A percentile compares a stretch with the other conserved stretches of the same genome.
Evolutionary conservation across 2,329 filamentous ascomycete genomes (phyloP).

Genomic region (Canariomyces notabilis): DNA sequence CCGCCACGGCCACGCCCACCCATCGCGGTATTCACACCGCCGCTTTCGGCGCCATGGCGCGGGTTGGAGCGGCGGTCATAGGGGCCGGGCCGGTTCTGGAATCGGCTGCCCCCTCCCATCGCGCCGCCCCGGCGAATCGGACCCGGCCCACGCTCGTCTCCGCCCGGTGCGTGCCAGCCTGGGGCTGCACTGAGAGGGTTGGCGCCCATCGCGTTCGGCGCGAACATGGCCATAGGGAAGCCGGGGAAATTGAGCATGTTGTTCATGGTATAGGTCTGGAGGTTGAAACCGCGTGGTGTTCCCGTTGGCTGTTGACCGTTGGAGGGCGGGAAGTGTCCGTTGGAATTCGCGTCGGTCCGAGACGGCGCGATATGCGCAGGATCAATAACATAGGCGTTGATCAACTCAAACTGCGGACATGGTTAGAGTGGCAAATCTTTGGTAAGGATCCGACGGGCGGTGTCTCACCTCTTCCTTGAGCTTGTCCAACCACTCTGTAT

Average conservation of each 20-base stretch:
- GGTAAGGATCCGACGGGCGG: neutral
- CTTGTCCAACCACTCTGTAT: constrained; percentile 77
- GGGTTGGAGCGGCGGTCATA: constrained; percentile 65
- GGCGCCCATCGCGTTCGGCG: constrained; percentile 47
- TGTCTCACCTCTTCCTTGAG: constrained; percentile 73
- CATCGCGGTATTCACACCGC: constrained; percentile 37
- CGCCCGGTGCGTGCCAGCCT: constrained; percentile 48
- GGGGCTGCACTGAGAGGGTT: constrained; percentile 39
- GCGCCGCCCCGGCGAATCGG: constrained; percentile 62
- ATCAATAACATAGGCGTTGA: constrained; percentile 92
- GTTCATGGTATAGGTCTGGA: constrained; percentile 64
- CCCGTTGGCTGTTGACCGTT: constrained; percentile 72
- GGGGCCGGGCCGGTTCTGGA: constrained; percentile 62
- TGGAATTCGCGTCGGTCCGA: constrained; percentile 87
- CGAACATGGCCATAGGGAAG: constrained; percentile 41
- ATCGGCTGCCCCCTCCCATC: constrained; percentile 44
- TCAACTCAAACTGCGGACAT: constrained; percentile 65
- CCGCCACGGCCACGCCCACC: constrained; percentile 47
- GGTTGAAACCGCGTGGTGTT: constrained; percentile 86
- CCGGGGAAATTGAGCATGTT: constrained; percentile 55
- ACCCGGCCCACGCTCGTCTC: constrained; percentile 49
- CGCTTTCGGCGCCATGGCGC: constrained; percentile 43
- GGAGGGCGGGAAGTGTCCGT: constrained; percentile 84
- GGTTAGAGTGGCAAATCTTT: neutral
- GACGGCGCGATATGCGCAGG: constrained; percentile 92